Evolutionary conservation across 495 filamentous ascomycete genomes (phyloP).

Genomic region (Astrothelium macrocarpum): DNA sequence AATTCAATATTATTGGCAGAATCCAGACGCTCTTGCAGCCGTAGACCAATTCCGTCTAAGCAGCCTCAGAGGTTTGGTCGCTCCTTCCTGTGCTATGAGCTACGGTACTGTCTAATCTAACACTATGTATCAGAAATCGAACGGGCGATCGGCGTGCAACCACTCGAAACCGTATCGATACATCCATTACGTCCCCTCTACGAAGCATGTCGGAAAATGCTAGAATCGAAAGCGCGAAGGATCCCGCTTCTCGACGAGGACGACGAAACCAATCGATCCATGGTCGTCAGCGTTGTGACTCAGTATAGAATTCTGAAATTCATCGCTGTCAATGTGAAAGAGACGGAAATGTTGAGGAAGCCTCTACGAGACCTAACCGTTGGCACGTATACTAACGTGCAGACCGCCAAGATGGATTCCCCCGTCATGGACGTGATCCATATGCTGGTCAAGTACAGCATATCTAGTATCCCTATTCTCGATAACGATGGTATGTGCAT

Average conservation of each 20-base stretch:
- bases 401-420: slow-evolving; percentile 81
- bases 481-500: slow-evolving; percentile 56
- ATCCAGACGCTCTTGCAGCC: slow-evolving; percentile 75
- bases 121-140: slow-evolving; percentile 64
- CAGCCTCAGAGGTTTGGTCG: slow-evolving; percentile 69
- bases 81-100: neutral
- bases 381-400: slow-evolving; percentile 72
- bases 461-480: slow-evolving; percentile 89
- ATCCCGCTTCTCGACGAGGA: slow-evolving; percentile 93
- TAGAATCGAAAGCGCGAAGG: slow-evolving; percentile 80
- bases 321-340: slow-evolving; percentile 89
- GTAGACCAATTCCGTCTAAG: slow-evolving; percentile 92
- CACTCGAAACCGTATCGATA: slow-evolving; percentile 91
- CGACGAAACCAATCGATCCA: slow-evolving; percentile 84
- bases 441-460: slow-evolving; percentile 81
- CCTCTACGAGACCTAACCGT: slow-evolving; percentile 75
- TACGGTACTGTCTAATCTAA: neutral
- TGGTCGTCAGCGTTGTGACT: slow-evolving; percentile 92
- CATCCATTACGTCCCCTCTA: slow-evolving; percentile 84
- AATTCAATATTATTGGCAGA: slow-evolving; percentile 99
- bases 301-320: slow-evolving; percentile 99
- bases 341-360: slow-evolving; percentile 84
- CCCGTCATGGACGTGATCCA: slow-evolving; percentile 95
- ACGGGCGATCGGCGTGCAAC: slow-evolving; percentile 78
- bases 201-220: slow-evolving; percentile 90